These are phyloP conservation scores for Plasmodium fragile DNA, from an alignment of 169 alveolate genomes.

Conservation along the genomic window DNA sequence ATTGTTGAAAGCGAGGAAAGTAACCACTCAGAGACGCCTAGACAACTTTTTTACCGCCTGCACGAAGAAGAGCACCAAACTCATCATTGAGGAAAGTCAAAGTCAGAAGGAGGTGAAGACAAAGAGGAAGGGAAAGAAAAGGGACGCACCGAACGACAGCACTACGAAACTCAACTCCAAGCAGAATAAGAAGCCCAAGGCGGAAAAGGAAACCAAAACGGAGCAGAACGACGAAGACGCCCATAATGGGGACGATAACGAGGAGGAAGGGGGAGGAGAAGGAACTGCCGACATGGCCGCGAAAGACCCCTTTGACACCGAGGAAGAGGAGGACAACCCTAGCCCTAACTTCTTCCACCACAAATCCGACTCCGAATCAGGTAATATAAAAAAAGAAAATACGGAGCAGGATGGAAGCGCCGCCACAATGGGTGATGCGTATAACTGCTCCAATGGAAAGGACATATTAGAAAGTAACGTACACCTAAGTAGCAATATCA, in stretches of 20 bases:
- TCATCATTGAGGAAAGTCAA: conserved; percentile 45
- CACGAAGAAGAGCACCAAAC: conserved; percentile 71
- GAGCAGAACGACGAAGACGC: not conserved
- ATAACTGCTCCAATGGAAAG: not conserved
- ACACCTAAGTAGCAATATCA: conserved; percentile 1
- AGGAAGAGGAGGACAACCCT: conserved; percentile 11
- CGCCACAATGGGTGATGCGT: not conserved
- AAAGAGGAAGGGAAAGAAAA: conserved; percentile 38
- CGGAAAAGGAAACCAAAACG: not conserved
- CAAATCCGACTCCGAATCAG: conserved; percentile 52
- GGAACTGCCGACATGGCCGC: not conserved
- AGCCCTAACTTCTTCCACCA: conserved; percentile 26
- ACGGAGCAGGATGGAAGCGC: not conserved
- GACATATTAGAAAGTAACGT: not conserved
- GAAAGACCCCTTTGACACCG: not conserved
- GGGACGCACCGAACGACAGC: not conserved
- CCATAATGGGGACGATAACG: not conserved
- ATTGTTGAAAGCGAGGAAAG: conserved; percentile 78
- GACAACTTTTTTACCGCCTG: conserved; percentile 69
- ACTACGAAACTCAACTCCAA: conserved; percentile 10
- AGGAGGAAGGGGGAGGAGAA: not conserved
- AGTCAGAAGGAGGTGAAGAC: conserved; percentile 33
- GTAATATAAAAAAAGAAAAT: conserved; percentile 42
- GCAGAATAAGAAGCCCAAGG: conserved; percentile 2
- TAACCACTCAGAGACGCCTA: conserved; percentile 79